Percentiles rank a stretch among this genome's conserved stretches.
Evolutionary conservation across 2,329 filamentous ascomycete genomes (phyloP).

Genomic region (Peltaster fructicola): DNA sequence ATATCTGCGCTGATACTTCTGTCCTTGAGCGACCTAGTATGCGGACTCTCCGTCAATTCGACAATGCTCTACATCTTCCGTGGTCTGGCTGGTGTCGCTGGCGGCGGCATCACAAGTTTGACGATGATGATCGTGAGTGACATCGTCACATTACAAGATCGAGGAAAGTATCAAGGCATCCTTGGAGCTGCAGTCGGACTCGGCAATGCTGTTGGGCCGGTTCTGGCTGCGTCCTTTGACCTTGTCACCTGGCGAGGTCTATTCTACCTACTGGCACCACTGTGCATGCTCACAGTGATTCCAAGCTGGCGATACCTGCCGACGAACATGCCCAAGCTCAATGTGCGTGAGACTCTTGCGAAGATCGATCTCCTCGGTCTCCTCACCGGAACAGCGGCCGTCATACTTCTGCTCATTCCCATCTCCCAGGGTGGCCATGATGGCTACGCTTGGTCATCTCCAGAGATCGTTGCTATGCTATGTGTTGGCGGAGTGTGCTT

Average conservation of each 20-base stretch:
- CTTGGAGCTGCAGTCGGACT: constrained; percentile 27
- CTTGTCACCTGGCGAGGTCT: constrained; percentile 26
- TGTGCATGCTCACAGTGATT: constrained; percentile 29
- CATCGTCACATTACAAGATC: constrained; percentile 39
- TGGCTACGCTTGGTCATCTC: constrained; percentile 35
- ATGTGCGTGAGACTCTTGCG: constrained; percentile 29
- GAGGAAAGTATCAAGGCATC: constrained; percentile 36
- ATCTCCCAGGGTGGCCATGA: constrained; percentile 36
- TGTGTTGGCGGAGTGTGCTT: constrained; percentile 29
- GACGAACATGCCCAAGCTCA: constrained; percentile 30
- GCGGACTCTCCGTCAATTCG: constrained; percentile 37
- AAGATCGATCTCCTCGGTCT: constrained; percentile 45
- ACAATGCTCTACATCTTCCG: constrained; percentile 45
- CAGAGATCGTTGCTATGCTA: constrained; percentile 44
- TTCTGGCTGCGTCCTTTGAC: constrained; percentile 30
- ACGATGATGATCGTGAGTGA: constrained; percentile 46
- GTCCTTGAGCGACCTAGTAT: constrained; percentile 39
- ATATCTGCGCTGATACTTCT: constrained; percentile 36
- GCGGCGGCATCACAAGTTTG: constrained; percentile 41
- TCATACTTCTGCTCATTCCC: constrained; percentile 45
- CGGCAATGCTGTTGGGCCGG: constrained; percentile 30
- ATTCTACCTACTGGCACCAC: constrained; percentile 35
- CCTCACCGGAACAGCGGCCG: constrained; percentile 34
- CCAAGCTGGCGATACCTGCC: constrained; percentile 35
- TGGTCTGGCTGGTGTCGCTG: constrained; percentile 42